These are phyloP conservation scores for Taphrina betulina DNA, from an alignment of 1,139 yeast genomes.

Conservation along the genomic window DNA sequence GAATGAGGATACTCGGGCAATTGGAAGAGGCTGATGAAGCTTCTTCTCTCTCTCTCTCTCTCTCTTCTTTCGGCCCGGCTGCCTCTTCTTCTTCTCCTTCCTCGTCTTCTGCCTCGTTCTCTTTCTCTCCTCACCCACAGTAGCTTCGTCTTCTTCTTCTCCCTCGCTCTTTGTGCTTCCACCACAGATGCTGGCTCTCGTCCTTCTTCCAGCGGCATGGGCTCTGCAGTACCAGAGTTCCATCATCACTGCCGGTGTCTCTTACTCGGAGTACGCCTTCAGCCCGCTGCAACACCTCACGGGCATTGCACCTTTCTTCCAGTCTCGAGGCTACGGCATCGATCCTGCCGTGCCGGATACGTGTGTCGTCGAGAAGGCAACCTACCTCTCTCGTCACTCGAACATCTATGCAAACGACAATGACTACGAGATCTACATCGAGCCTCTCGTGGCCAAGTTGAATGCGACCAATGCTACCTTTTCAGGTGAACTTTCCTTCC, in stretches of 20 bases:
- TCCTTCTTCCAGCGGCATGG: too few species aligned
- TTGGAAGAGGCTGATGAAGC: too few species aligned
- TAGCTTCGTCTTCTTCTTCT: too few species aligned
- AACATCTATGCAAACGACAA: conserved; percentile 21
- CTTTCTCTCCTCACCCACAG: too few species aligned
- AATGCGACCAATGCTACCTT: conserved; percentile 13
- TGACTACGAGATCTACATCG: conserved; percentile 16
- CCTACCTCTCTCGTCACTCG: conserved; percentile 11
- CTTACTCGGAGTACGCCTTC: conserved; percentile 4
- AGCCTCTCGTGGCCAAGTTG: conserved; percentile 9
- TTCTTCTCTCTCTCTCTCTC: too few species aligned
- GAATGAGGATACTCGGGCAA: too few species aligned
- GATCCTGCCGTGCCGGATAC: conserved; percentile 1
- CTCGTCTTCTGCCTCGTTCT: too few species aligned
- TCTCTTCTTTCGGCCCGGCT: too few species aligned
- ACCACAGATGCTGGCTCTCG: too few species aligned
- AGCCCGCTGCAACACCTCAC: conserved; percentile 8
- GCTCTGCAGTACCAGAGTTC: conserved; percentile 6
- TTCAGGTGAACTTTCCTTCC: background rate
- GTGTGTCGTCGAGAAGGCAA: conserved; percentile 11
- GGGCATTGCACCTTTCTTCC: conserved; percentile 14
- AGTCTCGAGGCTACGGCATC: conserved; percentile 1
- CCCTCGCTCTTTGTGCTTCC: too few species aligned
- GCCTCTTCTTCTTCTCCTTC: too few species aligned
- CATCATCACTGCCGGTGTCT: background rate